Base-by-base conservation (phyloP, 495 filamentous ascomycete species). In the Lasiosphaeriaceae sp. region DNA sequence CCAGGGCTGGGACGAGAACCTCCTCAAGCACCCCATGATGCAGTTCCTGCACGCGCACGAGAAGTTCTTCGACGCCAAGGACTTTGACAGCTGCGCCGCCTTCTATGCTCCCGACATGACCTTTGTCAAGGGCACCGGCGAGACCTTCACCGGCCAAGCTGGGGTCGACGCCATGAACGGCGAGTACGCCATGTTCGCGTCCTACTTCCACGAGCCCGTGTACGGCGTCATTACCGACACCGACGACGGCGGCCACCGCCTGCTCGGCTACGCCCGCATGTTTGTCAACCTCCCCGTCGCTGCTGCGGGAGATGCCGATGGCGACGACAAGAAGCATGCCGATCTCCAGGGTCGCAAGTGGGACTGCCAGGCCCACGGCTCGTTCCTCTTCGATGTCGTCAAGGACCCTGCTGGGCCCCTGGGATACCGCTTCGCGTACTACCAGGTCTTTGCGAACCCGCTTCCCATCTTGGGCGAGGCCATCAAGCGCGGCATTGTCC, bases 261-360 rank as follows among this genome's bases (percentile, higher is more conserved):
- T 51, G 16, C n/a, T 51, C 20, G 49, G 49, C 26, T 51, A 16
- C 24, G 49, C 49, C 29, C 16, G 34, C 24, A 51, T 39, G 31
- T 51, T 37, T 37, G 49, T 51, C 26, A 39, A 51, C 31, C 49
- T 51, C n/a, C 49, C 49, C 31, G 47, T 19, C 17, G 47, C 20
- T 31, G 47, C 20, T n/a, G 34, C 34, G 4, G 39, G 39, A 43
- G n/a, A 43, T 4, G 14, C 12, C 14, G 14, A 37, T 8, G 34
- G 8, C 9, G 34, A 16, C n/a, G 29, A 51, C 23, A 51, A 37
- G 49, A 39, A 17, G 26, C 31, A 51, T 2, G 31, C 19, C 34
- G 49, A 51, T 20, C 12, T 35, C 11, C 49, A 51, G 2, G 49
- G 49, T n/a, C 49, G 49, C 14, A 26, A 19, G 16, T 51, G 49